Evolutionary conservation across 179 eudicot genomes (phyloP), one percentile per base, ranked within the genome.

Genomic region (Heliamphora pulchella): DNA sequence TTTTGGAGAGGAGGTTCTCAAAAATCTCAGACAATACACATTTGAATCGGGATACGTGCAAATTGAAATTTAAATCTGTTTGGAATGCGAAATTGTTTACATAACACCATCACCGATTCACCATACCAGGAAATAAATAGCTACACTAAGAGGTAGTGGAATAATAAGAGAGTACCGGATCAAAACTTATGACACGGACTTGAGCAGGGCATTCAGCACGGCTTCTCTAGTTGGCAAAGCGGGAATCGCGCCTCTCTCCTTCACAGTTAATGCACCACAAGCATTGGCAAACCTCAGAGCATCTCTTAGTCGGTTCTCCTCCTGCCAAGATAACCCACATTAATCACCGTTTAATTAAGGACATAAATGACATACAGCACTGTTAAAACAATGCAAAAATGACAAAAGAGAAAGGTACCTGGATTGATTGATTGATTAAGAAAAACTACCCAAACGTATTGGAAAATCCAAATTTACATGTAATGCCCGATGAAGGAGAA

Each of bases 201-300:
- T 86, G 74, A 89, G 87, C 85, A 91, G 65, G 71, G 94, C 90
- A 72, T 87, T 81, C 57, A 86, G 82, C 39, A 92, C 98, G 13
- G 90, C 92, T 82, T 87, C 87, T 86, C 82, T 89, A 41, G 94
- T 88, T 11, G 98, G 99, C 89, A 96, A 79, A 77, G 99, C 98
- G 51, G 99, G 99, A 83, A 96, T 96, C 9, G 98, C 99, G 31
- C 99, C 99, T 85, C 99, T 85, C 81, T 96, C 98, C 51, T 84
- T 88, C 72, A 96, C 99, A 4, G 99, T 94, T 81, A 96, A 77
- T 55, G 97, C 98, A 7, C 99, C 99, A 74, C 99, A 96, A 10
- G 89, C 92, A 66, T 96, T 96, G 59, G 99, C 99, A 78, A 96
- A 96, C 71, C 82, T 82, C 11, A 96, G 90, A 67, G 93, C 97